Base-by-base conservation (phyloP, 169 alveolate genomes). In the Plasmodium falciparum region DNA sequence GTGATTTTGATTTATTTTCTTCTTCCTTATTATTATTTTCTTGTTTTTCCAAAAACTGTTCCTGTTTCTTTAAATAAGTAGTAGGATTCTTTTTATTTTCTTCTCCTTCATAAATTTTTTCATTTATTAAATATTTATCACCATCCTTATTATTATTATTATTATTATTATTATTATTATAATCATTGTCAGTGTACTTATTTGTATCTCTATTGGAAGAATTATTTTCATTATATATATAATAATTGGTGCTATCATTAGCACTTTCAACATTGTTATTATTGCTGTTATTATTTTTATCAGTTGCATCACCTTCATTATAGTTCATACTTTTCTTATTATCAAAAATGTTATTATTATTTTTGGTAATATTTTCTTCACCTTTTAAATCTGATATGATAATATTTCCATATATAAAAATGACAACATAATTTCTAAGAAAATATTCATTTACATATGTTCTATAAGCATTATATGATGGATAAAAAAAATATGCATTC, bases 351-450 rank as follows among this genome's bases (percentile, higher is more conserved):
- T 6, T 59, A 43, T 73, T 43, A 66, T 29, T 58, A 43, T 65
- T 8, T 66, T 58, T 76, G 24, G 58, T 6, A 50, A 52, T 39
- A 47, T 76, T 62, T 76, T 76, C 75, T 56, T 13, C 43, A 33
- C 58, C 56, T 43, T 52, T 70, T 39, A 8, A 52, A 47, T 50
- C 56, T 47, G 85, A 15, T 24, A 83, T 83, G 20, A 50, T 50
- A 22, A 83, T 13, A 67, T 83, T 69, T 56, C 91, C 91, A 43
- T 83, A 83, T 83, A 83, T 83, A 59, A 83, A 83, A 33, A 83
- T 59, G 83, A 33, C 70, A 58, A 69, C 52, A 83, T 83, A 83
- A 69, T 83, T 83, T 83, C 74, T 83, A 29, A 54, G 85, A 83
- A 83, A 67, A 33, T 69, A 69, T 12, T 26, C 63, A 67, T 52